phyloP scores from a whole-genome alignment of 352 stramenopile genomes.

The Globisporangium yorkense region DNA sequence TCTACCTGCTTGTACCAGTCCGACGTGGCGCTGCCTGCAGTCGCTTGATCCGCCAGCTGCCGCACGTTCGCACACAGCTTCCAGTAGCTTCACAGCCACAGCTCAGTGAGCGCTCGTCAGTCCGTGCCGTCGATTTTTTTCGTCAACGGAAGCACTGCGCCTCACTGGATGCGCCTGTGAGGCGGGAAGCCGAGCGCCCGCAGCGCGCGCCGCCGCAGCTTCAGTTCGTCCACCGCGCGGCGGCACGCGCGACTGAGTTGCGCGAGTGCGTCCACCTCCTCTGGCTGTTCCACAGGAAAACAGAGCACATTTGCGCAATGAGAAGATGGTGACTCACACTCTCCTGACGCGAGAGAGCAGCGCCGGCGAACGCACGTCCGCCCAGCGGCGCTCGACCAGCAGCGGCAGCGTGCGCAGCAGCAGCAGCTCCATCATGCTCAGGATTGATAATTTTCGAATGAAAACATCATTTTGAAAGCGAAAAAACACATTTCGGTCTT shows the following conservation, averaged over 20 bases:
- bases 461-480: too few relatives aligned
- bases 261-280: slow-evolving; percentile 27
- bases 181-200: slow-evolving; percentile 21
- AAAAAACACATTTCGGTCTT: too few relatives aligned
- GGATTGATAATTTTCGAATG: neutral
- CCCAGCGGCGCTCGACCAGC: slow-evolving; percentile 30
- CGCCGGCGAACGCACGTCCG: slow-evolving; percentile 21
- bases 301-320: neutral
- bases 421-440: neutral
- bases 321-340: neutral
- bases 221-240: slow-evolving; percentile 16
- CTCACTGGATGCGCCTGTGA: slow-evolving; percentile 20
- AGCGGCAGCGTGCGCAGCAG: slow-evolving; percentile 20
- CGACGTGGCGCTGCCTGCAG: slow-evolving; percentile 3
- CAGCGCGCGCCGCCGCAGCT: slow-evolving; percentile 23
- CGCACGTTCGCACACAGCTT: slow-evolving; percentile 22
- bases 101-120: too few relatives aligned
- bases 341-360: too few relatives aligned
- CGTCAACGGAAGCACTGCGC: neutral
- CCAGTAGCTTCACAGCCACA: slow-evolving; percentile 22
- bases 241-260: slow-evolving; percentile 17
- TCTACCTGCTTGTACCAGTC: slow-evolving; percentile 25
- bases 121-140: neutral
- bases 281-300: slow-evolving; percentile 15
- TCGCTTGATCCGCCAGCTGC: slow-evolving; percentile 19